Evolutionary conservation across 2,329 filamentous ascomycete species (phyloP), one percentile per base, ranked within the genome.

Genomic region (Neoarthrinium moseri): DNA sequence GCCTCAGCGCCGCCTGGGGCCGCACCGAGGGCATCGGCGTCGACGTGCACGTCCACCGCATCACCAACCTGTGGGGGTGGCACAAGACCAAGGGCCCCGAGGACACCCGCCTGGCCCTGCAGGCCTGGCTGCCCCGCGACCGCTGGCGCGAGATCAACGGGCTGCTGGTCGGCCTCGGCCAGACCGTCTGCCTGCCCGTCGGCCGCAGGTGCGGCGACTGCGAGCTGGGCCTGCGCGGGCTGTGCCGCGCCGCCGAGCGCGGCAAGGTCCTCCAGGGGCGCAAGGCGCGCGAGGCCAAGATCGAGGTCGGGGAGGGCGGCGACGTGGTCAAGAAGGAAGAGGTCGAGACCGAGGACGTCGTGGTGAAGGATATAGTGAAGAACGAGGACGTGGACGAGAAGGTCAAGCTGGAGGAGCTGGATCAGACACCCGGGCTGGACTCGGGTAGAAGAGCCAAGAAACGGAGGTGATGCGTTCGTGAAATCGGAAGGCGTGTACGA

Each of bases 31-130:
- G 91, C 6, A 95, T 96, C 53, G 91, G 91, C 21, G 91, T 96
- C 39, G 91, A 96, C 64, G 91, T 96, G 5, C 91, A 96, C 67
- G 91, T 96, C 4, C 91, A 96, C 68, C 86, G 91, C 45, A 95
- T 96, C 67, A 92, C 90, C 42, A 96, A 96, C 68, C 73, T 95
- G 22, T 96, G 91, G 91, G 87, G 89, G 4, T 96, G 91, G 91
- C 82, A 95, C 64, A 82, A 81, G 64, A 92, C 87, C 2, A 84
- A 82, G 57, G 86, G 74, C 11, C 91, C 91, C 0, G 91, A 96
- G 70, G 87, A 89, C 63, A 95, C 91, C 23, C 77, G 91, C 34
- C 69, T 75, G 44, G 81, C 83, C 26, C 73, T 96, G 48, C 81
- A 96, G 70, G 75, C 75, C 13, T 96, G 91, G 91, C 71, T 96